Evolutionary conservation across 2,329 filamentous ascomycete species (phyloP), one percentile per base, ranked within the genome.

Genomic region (Aspergillus pseudonomiae): DNA sequence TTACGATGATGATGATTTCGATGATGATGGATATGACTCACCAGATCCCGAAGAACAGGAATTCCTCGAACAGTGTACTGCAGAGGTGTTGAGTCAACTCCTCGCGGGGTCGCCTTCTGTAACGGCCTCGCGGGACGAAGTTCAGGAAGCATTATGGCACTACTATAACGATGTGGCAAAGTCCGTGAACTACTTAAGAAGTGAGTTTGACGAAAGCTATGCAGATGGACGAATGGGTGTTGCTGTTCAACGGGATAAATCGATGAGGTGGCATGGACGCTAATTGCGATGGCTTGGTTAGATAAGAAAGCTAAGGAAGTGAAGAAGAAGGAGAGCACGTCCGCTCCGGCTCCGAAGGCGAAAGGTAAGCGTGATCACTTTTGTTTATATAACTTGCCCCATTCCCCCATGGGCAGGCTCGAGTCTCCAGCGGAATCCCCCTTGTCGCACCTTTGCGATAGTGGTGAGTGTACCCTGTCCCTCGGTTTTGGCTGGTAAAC

Each of bases 161-260:
- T 97, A 97, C 78, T 98, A 94, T 77, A 98, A 94, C 75, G 94
- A 99, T 72, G 84, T 97, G 34, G 90, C 89, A 62, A 97, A 97
- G 78, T 88, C 92, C 1, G 90, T 96, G 43, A 84, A 86, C 62
- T 97, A 96, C 74, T 79, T 99, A 63, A 86, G 88, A 66, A 91
- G 89, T 84, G 89, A 69, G 77, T 63, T 59, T 32, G 26, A 9
- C 16, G 4, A 21, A 19, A 32, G 9, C 9, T 16, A 3, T 3
- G 28, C 28, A n/a, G 14, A 32, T 52, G 19, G 28, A 34, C 11
- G 19, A 14, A 34, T 19, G 45, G 21, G 3, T 16, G 45, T 28
- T 48, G 4, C 43, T 26, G 45, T 48, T 48, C 45, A 26, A 16
- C 24, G 6, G 5, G 21, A 26, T 34, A 14, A 36, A 26, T 24